These are phyloP conservation scores for Aaosphaeria pasadenensis DNA, from an alignment of 2,329 filamentous ascomycete species.

Conservation along the genomic window DNA sequence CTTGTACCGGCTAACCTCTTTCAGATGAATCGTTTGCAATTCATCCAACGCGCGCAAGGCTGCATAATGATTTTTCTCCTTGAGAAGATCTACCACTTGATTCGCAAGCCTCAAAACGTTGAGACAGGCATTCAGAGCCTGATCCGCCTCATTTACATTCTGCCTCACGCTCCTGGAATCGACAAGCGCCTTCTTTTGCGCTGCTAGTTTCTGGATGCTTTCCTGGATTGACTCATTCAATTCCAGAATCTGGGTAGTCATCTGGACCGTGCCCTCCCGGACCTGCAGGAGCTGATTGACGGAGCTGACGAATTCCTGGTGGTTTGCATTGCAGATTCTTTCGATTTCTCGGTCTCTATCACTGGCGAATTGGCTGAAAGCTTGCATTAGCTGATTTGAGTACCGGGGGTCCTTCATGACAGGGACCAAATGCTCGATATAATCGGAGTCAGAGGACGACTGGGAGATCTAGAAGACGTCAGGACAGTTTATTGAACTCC, in stretches of 20 bases:
- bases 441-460: slow-evolving; percentile 86
- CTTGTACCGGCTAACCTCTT: slow-evolving; percentile 90
- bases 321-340: slow-evolving; percentile 88
- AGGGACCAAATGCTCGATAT: slow-evolving; percentile 92
- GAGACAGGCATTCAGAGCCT: slow-evolving; percentile 84
- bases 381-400: slow-evolving; percentile 73
- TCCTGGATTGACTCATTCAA: slow-evolving; percentile 93
- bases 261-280: slow-evolving; percentile 80
- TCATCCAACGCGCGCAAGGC: slow-evolving; percentile 93
- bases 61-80: slow-evolving; percentile 92
- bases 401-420: slow-evolving; percentile 86
- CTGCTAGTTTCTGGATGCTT: slow-evolving; percentile 89
- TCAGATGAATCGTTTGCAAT: slow-evolving; percentile 91
- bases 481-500: neutral
- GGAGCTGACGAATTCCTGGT: slow-evolving; percentile 92
- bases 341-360: slow-evolving; percentile 91
- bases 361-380: slow-evolving; percentile 75
- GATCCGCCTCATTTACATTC: slow-evolving; percentile 90
- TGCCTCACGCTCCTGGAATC: slow-evolving; percentile 89
- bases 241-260: slow-evolving; percentile 88
- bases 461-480: slow-evolving; percentile 71
- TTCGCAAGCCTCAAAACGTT: slow-evolving; percentile 92
- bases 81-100: slow-evolving; percentile 85
- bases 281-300: slow-evolving; percentile 93
- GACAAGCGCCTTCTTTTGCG: slow-evolving; percentile 91